These are phyloP conservation scores for Arabis hirsuta DNA, from an alignment of 345 rosid genomes.

Conservation along the genomic window DNA sequence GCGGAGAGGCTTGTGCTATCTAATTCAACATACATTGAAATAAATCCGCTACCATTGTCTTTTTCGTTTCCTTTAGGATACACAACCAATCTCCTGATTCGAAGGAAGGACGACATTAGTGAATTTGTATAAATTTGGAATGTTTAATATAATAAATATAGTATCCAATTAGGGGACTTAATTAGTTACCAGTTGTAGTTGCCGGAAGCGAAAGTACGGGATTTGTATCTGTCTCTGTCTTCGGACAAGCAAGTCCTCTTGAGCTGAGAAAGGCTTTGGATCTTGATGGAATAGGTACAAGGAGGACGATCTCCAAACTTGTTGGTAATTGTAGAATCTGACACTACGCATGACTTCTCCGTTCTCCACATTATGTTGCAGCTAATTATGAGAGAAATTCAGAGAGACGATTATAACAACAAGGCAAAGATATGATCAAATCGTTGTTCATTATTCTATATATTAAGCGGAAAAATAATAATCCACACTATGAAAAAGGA, in stretches of 20 bases:
- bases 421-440: not conserved
- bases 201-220: slow-evolving; percentile 24
- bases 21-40: slow-evolving; percentile 15
- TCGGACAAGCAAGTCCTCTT: not conserved
- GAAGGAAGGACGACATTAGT: not conserved
- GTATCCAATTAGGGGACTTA: not conserved
- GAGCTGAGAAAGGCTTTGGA: slow-evolving; percentile 34
- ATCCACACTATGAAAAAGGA: not conserved
- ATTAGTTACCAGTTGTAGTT: slow-evolving; percentile 23
- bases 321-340: slow-evolving; percentile 20
- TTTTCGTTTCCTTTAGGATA: slow-evolving; percentile 8
- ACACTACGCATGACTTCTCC: not conserved
- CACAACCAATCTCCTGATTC: not conserved
- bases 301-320: slow-evolving; percentile 29
- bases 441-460: no score
- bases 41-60: not conserved
- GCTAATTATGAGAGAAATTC: not conserved
- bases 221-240: slow-evolving; percentile 18
- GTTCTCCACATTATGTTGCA: slow-evolving; percentile 3
- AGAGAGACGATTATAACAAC: not conserved
- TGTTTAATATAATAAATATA: no score
- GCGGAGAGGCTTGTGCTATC: not conserved
- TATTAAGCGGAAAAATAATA: no score
- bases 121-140: not conserved
- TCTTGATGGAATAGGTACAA: slow-evolving; percentile 28